Evolutionary conservation across 2,329 filamentous ascomycete species (phyloP), one percentile per base, ranked within the genome.

Genomic region (Verticillium zaregamsianum): DNA sequence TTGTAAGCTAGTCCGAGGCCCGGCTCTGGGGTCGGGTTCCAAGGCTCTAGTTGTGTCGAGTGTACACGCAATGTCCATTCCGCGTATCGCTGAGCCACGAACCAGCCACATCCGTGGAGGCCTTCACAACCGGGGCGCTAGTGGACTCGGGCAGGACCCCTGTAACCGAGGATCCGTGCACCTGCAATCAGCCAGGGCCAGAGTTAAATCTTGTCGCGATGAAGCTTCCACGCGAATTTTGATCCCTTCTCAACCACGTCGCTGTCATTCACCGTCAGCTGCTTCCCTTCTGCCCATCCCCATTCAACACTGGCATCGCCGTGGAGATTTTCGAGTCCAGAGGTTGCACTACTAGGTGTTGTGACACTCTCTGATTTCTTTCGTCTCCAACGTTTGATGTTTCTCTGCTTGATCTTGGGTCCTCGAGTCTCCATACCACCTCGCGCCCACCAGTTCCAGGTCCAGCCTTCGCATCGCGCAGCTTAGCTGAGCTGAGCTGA

Each of bases 401-500:
- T 57, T 32, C 31, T 57, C 33, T 32, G 55, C 14, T 33, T 23
- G 49, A 28, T 28, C 25, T 33, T 20, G 20, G 20, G 45, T 12
- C 23, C 20, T 52, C 45, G 45, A 52, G 45, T 52, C 45, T 52
- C 20, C 45, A 25, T 25, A 23, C 45, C 45, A 25, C 20, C n/a
- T 25, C 45, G 45, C 45, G 45, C 33, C 33, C 28, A 5, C 28
- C 28, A 45, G 39, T 9, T n/a, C 12, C 45, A 52, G 17, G 8
- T 23, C 20, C 12, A 11, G 45, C 15, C 33, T 58, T 63, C 39
- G 31, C 20, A 55, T 59, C 59, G 54, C 61, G 17, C 54, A 32
- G 33, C 39, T 40, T 54, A 20, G 56, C 37, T 37, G 17, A 61
- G 57, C 59, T 55, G 57, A 52, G n/a, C 7, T 6, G 58, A 62